Evolutionary conservation across 345 rosid species (phyloP).

Genomic region (Eucalyptus regnans): DNA sequence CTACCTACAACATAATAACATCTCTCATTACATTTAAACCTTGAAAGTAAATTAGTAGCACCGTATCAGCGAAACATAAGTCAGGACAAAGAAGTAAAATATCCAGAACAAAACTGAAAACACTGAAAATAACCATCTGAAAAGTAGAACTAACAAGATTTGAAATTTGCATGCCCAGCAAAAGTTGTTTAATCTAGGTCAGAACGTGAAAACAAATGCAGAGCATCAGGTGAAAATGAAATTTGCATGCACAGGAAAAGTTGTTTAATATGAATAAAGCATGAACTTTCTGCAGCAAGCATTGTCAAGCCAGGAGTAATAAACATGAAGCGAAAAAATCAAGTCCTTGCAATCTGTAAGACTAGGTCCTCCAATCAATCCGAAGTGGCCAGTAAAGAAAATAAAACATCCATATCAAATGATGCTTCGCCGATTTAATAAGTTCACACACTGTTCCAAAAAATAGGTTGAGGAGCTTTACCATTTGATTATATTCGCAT

Average conservation of each 20-base stretch:
- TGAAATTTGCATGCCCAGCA: not conserved
- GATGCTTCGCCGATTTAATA: not conserved
- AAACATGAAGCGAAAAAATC: not conserved
- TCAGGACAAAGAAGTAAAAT: not conserved
- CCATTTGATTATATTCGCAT: not conserved
- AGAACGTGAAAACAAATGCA: not conserved
- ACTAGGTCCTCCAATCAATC: not conserved
- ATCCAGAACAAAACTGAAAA: not conserved
- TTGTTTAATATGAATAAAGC: not conserved
- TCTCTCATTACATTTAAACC: not conserved
- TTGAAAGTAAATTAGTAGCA: not conserved
- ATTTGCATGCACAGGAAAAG: not conserved
- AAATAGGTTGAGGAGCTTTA: not conserved
- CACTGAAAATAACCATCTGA: not conserved
- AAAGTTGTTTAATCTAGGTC: not conserved
- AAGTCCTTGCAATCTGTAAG: not conserved
- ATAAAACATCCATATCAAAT: not conserved
- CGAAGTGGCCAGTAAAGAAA: not conserved
- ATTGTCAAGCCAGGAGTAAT: not conserved
- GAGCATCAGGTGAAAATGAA: not conserved
- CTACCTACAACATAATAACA: constrained; percentile 30
- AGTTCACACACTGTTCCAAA: not conserved
- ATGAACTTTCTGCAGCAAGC: not conserved
- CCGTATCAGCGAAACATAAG: not conserved
- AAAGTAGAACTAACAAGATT: not conserved